Evolutionary conservation across 1,139 yeast genomes (phyloP).

Genomic region (Saccharomyces hybrid): DNA sequence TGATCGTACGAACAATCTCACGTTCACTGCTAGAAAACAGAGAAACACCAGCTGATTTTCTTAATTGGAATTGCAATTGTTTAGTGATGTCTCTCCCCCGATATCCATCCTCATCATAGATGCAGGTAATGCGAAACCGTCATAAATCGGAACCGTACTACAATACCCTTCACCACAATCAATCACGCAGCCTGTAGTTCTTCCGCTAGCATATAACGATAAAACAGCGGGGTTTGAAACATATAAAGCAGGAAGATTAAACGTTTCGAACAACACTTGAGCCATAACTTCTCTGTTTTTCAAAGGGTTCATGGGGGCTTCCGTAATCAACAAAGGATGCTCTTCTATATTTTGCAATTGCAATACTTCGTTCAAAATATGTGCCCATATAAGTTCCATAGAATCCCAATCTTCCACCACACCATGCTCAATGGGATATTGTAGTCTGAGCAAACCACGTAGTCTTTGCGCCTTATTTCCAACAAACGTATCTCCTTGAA

Average conservation of each 20-base stretch:
- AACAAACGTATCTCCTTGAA: conserved; percentile 55
- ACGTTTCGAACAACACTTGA: conserved; percentile 73
- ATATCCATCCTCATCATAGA: conserved; percentile 70
- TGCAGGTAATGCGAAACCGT: conserved; percentile 73
- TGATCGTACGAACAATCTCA: conserved; percentile 71
- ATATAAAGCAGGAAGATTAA: conserved; percentile 82
- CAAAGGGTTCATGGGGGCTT: conserved; percentile 85
- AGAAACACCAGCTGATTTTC: conserved; percentile 44
- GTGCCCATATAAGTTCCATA: conserved; percentile 70
- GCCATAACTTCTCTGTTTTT: conserved; percentile 51
- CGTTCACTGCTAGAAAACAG: conserved; percentile 53
- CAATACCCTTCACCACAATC: conserved; percentile 92
- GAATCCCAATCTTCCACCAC: conserved; percentile 79
- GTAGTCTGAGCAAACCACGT: conserved; percentile 63
- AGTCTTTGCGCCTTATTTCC: conserved; percentile 69
- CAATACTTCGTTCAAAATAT: conserved; percentile 52
- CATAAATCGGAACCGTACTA: conserved; percentile 81
- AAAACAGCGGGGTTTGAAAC: conserved; percentile 77
- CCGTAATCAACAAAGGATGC: conserved; percentile 83
- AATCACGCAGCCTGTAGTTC: conserved; percentile 83
- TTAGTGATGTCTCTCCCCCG: conserved; percentile 81
- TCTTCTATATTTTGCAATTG: conserved; percentile 65
- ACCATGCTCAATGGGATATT: conserved; percentile 77
- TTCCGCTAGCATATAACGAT: conserved; percentile 78
- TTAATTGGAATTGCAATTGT: conserved; percentile 56